Evolutionary conservation across 495 filamentous ascomycete genomes (phyloP).

Genomic region (Melanomma pulvis-pyrius): DNA sequence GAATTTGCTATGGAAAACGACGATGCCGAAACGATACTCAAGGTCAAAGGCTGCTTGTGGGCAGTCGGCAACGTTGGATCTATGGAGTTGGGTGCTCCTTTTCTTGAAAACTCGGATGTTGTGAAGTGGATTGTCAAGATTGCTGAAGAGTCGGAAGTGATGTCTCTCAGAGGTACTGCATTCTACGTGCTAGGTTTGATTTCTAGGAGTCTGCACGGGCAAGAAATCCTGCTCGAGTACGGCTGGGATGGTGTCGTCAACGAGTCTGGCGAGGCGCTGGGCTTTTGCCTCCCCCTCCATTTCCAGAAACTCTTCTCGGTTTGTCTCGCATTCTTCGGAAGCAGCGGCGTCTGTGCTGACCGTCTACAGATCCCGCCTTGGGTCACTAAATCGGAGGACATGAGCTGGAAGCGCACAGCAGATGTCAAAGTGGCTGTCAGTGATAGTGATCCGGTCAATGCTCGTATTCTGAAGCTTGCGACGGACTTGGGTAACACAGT

Average conservation of each 20-base stretch:
- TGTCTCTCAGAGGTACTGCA: conserved; percentile 91
- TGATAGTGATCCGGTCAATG: conserved; percentile 68
- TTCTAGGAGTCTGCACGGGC: conserved; percentile 86
- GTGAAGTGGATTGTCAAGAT: conserved; percentile 83
- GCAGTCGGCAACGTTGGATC: conserved; percentile 97
- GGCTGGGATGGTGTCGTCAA: conserved; percentile 94
- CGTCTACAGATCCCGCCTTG: conserved; percentile 43
- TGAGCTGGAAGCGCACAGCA: conserved; percentile 43
- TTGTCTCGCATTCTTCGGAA: conserved; percentile 24
- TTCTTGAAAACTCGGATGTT: conserved; percentile 84
- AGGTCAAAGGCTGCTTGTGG: conserved; percentile 97
- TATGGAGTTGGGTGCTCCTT: conserved; percentile 95
- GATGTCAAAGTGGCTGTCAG: conserved; percentile 44
- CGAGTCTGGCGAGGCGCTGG: conserved; percentile 76
- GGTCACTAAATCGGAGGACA: conserved; percentile 26
- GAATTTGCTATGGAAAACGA: conserved; percentile 81
- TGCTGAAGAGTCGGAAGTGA: conserved; percentile 80
- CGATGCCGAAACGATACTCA: conserved; percentile 83
- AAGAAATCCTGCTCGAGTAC: conserved; percentile 80
- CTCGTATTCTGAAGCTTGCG: conserved; percentile 75
- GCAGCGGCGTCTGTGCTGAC: conserved; percentile 8
- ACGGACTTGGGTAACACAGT: conserved; percentile 90
- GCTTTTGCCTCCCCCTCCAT: conserved; percentile 80
- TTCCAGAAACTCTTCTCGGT: conserved; percentile 77
- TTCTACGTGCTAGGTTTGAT: conserved; percentile 95